Base-by-base conservation (phyloP, 2,329 filamentous ascomycete species). In the Fusarium buxicola region DNA sequence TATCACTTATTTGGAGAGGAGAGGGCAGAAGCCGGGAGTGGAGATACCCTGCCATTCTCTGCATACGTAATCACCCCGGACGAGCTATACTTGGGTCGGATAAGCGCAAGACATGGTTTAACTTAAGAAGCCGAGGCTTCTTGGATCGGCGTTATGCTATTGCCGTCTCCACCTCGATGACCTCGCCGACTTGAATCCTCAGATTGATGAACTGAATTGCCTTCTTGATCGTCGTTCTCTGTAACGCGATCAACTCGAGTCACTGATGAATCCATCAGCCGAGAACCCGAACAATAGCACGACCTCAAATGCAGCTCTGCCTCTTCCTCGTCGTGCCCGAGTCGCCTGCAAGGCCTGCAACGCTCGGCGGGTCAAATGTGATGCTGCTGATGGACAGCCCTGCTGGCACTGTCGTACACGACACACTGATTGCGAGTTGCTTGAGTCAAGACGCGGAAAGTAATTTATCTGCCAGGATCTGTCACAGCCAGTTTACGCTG, bases 311-410 rank as follows among this genome's bases (percentile, higher is more conserved):
- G n/a, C 31, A 34, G 18, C 21, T 8, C 2, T 25, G 16, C 40
- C 40, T 7, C 13, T 13, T 11, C 12, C 54, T 1, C 58, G 49
- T 12, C 62, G 67, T 18, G 41, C 62, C 3, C 65, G 65, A 0
- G 50, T 68, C 4, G 65, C 65, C 21, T 68, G 65, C 10, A 69
- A 68, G 8, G 65, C 65, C 4, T 68, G 65, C 25, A 52, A 68
- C 6, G 36, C 53, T 3, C 47, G 65, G 8, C 65, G 65, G 1
- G 65, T 68, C 5, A 66, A 62, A 38, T 68, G 65, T 28, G 65
- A 68, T 21, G 65, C 63, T 1, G 43, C 38, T 1, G 65, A 66
- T 4, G 63, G 53, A 0, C 55, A 63, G 8, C 65, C 65, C 2
- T 68, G 65, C 13, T 58, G 55, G 65, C 65, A 68, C 25, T 68